phyloP scores from a whole-genome alignment of 78 protist genomes.

The Dictyostelium firmibasis region DNA sequence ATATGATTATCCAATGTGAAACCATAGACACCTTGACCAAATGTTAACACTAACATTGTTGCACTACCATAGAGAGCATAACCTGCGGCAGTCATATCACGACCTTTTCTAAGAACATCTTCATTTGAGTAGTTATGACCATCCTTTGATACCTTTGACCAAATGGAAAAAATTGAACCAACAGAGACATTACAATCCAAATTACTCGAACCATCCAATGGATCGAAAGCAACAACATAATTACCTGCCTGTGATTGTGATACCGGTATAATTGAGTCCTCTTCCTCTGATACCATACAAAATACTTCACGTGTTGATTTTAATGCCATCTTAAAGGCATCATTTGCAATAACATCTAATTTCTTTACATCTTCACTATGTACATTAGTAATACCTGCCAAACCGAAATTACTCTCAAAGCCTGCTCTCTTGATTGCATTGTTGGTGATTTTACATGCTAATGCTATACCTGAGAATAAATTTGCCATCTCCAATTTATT shows the following conservation, averaged over 20 bases:
- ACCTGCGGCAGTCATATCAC: constrained; percentile 84
- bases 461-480: constrained; percentile 50
- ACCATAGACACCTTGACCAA: constrained; percentile 54
- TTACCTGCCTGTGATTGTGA: constrained; percentile 22
- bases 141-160: constrained; percentile 45
- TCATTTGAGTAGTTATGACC: not conserved
- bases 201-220: constrained; percentile 90
- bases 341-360: constrained; percentile 76
- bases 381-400: constrained; percentile 75
- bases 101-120: constrained; percentile 78
- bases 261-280: constrained; percentile 59
- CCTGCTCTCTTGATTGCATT: constrained; percentile 83
- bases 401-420: constrained; percentile 74
- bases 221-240: constrained; percentile 87
- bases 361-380: constrained; percentile 84
- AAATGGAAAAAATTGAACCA: constrained; percentile 94
- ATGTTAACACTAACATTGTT: constrained; percentile 87
- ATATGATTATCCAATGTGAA: constrained; percentile 85
- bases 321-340: constrained; percentile 71
- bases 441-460: constrained; percentile 73
- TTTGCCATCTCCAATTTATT: constrained; percentile 42
- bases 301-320: constrained; percentile 60
- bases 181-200: constrained; percentile 88
- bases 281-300: constrained; percentile 82
- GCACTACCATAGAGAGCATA: constrained; percentile 89